A percentile compares a stretch with the other conserved stretches of the same genome.
These are phyloP conservation scores for Globisporangium parvum DNA, from an alignment of 352 stramenopile genomes.

Conservation along the genomic window DNA sequence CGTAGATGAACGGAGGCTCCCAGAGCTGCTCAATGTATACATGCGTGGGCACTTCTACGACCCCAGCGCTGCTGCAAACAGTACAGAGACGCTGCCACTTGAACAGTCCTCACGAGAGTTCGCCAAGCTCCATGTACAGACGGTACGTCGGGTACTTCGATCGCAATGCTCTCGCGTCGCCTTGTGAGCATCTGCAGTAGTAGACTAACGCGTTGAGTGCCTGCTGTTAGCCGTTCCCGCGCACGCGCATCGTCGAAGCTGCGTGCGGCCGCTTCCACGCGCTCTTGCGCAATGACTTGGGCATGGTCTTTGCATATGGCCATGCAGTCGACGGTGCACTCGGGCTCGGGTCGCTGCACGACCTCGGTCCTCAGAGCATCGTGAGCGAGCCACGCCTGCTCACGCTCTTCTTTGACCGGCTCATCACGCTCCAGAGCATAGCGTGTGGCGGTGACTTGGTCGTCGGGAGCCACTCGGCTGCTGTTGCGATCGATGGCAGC, in stretches of 20 bases:
- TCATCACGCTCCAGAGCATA: conserved; percentile 31
- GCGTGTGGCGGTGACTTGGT: conserved; percentile 50
- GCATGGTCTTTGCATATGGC: conserved; percentile 55
- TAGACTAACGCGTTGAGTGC: not conserved
- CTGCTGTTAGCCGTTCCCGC: conserved; percentile 34
- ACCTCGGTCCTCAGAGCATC: conserved; percentile 14
- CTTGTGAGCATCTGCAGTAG: not conserved
- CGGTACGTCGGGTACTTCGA: no score
- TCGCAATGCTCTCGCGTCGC: not conserved
- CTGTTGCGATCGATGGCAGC: conserved; percentile 38
- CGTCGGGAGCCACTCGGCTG: conserved; percentile 62
- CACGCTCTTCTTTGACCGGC: conserved; percentile 46
- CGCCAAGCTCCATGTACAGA: conserved; percentile 9
- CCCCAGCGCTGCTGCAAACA: not conserved
- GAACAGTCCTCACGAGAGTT: not conserved
- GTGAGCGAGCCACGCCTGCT: conserved; percentile 31
- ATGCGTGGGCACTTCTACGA: conserved; percentile 10
- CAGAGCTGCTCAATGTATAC: conserved; percentile 14
- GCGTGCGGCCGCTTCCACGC: conserved; percentile 56
- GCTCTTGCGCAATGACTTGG: conserved; percentile 58
- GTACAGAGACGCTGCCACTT: not conserved
- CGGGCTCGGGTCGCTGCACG: conserved; percentile 10
- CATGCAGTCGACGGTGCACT: conserved; percentile 46
- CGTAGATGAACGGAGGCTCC: conserved; percentile 1
- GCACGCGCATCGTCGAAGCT: conserved; percentile 51